Evolutionary conservation across 2,329 filamentous ascomycete species (phyloP).

Genomic region (Sporothrix brunneoviolacea): DNA sequence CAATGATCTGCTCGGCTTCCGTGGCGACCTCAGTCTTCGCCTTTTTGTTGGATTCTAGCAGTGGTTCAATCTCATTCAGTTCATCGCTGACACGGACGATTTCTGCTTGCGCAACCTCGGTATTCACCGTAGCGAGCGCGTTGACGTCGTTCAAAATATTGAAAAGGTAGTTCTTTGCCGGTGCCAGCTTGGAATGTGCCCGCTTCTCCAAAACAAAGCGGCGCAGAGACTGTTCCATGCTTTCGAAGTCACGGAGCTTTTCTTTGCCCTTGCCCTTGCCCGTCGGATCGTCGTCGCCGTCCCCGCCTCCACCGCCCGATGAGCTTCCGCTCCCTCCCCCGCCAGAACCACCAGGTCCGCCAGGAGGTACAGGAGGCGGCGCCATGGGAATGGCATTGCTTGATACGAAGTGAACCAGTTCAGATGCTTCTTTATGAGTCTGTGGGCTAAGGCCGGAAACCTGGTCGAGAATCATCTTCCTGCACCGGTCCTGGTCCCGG

Average conservation of each 20-base stretch:
- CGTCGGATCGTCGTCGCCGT: constrained; percentile 54
- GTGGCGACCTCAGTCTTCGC: constrained; percentile 74
- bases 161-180: constrained; percentile 88
- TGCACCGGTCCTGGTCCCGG: constrained; percentile 80
- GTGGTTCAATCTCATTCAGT: constrained; percentile 74
- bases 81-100: constrained; percentile 76
- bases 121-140: constrained; percentile 76
- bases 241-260: constrained; percentile 83
- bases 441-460: constrained; percentile 80
- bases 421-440: constrained; percentile 85
- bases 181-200: constrained; percentile 88
- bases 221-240: constrained; percentile 78
- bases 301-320: constrained; percentile 49
- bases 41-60: constrained; percentile 76
- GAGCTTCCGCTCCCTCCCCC: constrained; percentile 47
- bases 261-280: constrained; percentile 83
- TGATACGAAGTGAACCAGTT: constrained; percentile 95
- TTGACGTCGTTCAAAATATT: constrained; percentile 88
- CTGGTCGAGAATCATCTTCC: constrained; percentile 90
- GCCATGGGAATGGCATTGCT: constrained; percentile 86
- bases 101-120: constrained; percentile 78
- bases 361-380: constrained; percentile 48
- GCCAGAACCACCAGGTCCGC: constrained; percentile 49
- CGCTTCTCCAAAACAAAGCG: constrained; percentile 95
- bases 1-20: constrained; percentile 72